These are phyloP conservation scores for Pyrenophora graminea DNA, from an alignment of 2,329 filamentous ascomycete species.

Conservation along the genomic window DNA sequence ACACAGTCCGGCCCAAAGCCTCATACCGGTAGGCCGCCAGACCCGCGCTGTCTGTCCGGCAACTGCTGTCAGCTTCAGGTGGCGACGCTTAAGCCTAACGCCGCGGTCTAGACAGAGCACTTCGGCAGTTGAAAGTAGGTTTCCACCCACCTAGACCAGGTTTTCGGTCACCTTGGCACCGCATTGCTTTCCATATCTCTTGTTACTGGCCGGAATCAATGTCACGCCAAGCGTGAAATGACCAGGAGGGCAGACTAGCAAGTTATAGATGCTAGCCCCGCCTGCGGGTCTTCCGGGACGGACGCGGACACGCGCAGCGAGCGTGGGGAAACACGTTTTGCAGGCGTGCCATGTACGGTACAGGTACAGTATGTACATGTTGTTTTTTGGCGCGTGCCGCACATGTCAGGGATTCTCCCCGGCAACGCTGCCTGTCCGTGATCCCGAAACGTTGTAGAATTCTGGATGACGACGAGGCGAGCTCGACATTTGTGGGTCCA, in stretches of 20 bases:
- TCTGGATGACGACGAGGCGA: conserved; percentile 7
- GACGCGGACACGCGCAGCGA: conserved; percentile 34
- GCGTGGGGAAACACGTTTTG: conserved; percentile 43
- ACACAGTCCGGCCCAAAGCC: conserved; percentile 20
- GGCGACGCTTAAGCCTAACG: conserved; percentile 5
- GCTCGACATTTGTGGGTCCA: conserved; percentile 6
- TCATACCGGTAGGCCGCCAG: conserved; percentile 16
- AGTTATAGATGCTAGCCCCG: conserved; percentile 25
- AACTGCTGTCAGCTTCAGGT: conserved; percentile 21
- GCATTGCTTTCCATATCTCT: conserved; percentile 6
- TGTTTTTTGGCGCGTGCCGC: conserved; percentile 22
- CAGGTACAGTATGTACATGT: not conserved
- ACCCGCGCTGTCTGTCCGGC: conserved; percentile 21
- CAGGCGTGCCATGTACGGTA: conserved; percentile 20
- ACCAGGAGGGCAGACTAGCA: conserved; percentile 26
- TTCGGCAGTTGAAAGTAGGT: conserved; percentile 28
- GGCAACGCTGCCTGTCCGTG: conserved; percentile 14
- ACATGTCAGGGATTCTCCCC: conserved; percentile 16
- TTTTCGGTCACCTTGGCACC: conserved; percentile 21
- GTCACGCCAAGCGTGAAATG: conserved; percentile 19
- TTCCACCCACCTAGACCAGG: conserved; percentile 17
- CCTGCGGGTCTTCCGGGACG: conserved; percentile 32
- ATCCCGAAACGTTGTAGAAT: conserved; percentile 4
- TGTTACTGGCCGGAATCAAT: conserved; percentile 10
- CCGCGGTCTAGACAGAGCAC: conserved; percentile 25